These are phyloP conservation scores for Castanospermum australe DNA, from an alignment of 306 rosid species.

Conservation along the genomic window DNA sequence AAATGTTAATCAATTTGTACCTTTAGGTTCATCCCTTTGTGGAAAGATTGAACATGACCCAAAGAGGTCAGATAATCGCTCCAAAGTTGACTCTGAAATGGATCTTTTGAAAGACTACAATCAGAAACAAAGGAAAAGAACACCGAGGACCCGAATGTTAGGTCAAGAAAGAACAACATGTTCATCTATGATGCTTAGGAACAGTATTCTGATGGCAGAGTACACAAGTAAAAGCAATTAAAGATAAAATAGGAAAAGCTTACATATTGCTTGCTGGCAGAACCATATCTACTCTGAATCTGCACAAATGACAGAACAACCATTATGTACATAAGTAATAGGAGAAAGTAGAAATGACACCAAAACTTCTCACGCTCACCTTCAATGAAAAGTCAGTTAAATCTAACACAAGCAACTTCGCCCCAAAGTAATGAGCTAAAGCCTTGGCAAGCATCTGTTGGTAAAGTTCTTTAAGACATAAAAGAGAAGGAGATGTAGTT, in stretches of 20 bases:
- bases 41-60: slow-evolving; percentile 84
- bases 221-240: not conserved
- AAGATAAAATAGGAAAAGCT: slow-evolving; percentile 36
- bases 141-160: not conserved
- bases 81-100: slow-evolving; percentile 74
- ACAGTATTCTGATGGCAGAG: not conserved
- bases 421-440: slow-evolving; percentile 91
- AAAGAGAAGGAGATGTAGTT: not conserved
- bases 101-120: slow-evolving; percentile 78
- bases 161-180: not conserved
- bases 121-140: slow-evolving; percentile 4
- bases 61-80: slow-evolving; percentile 70
- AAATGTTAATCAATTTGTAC: slow-evolving; percentile 34
- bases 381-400: slow-evolving; percentile 80
- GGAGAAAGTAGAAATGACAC: not conserved
- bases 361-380: slow-evolving; percentile 35
- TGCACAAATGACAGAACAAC: slow-evolving; percentile 31
- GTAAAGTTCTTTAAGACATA: slow-evolving; percentile 65
- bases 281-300: slow-evolving; percentile 85
- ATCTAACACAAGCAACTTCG: slow-evolving; percentile 90
- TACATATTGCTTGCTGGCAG: slow-evolving; percentile 67
- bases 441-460: slow-evolving; percentile 98
- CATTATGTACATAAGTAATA: not conserved
- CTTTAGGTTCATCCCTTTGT: slow-evolving; percentile 70
- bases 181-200: not conserved